Evolutionary conservation across 805 yeast species (phyloP), one percentile per base, ranked within the genome.

Genomic region (Clavispora phyllophila): DNA sequence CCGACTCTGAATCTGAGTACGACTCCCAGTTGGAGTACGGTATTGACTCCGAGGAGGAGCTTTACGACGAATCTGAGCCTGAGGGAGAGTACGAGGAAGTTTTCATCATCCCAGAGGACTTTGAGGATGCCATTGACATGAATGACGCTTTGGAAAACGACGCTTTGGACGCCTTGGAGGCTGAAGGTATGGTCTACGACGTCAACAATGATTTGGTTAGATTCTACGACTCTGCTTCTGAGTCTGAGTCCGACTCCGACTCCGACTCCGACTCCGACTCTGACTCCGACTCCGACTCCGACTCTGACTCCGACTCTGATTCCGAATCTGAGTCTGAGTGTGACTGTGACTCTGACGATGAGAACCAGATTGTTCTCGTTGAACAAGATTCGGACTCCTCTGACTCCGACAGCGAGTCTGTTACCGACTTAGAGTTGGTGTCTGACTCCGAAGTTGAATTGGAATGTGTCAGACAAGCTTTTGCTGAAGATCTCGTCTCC

Each of bases 121-220:
- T 54, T 31, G 55, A 56, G 35, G 71, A 66, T 39, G 49, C 63
- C 15, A 54, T 65, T 22, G 73, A 68, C 56, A 46, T 64, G 51
- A 65, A 65, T 47, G 72, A 68, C 25, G 68, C 61, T 39, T 57
- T 68, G 37, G 66, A 62, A 47, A 58, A 60, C 33, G 63, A 63
- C 38, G 69, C 68, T 6, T 49, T 61, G 36, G 54, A 47, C 29
- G 55, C 56, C 42, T 63, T 68, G 48, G 62, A 65, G 40, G 50
- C 52, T 20, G 66, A 63, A 37, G 61, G 57, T 19, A 46, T 40
- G 24, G 50, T 56, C 19, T 46, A 46, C 41, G 44, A 55, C 42
- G 55, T 58, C 39, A 56, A 57, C 45, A 53, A 59, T 40, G 65
- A 55, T 36, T 51, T 54, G 51, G 55, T 54, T 20, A 44, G 55